Evolutionary conservation across 2,329 filamentous ascomycete species (phyloP).

Genomic region (Penicillium vulpinum): DNA sequence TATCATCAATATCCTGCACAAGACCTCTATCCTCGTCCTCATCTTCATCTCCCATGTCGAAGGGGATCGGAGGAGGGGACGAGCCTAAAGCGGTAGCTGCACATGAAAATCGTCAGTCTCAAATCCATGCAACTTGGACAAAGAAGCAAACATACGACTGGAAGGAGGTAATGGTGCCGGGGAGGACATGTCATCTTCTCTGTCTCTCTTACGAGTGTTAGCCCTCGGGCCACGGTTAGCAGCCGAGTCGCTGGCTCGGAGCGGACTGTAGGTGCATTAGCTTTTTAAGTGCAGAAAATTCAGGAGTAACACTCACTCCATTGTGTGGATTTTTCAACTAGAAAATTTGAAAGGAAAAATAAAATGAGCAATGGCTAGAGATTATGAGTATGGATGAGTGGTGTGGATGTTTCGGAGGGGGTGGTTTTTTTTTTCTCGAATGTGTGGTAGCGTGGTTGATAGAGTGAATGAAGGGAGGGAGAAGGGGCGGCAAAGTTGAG

Average conservation of each 20-base stretch:
- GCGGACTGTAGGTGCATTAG: slow-evolving; percentile 50
- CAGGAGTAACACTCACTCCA: slow-evolving; percentile 28
- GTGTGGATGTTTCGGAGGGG: not conserved
- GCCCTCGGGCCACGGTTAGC: slow-evolving; percentile 71
- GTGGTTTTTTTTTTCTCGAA: not conserved
- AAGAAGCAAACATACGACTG: slow-evolving; percentile 55
- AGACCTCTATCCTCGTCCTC: slow-evolving; percentile 58
- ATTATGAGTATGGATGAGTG: slow-evolving; percentile 3
- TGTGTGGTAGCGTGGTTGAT: slow-evolving; percentile 9
- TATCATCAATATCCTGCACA: slow-evolving; percentile 64
- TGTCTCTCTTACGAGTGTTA: slow-evolving; percentile 61
- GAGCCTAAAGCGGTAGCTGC: slow-evolving; percentile 42
- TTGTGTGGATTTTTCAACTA: slow-evolving; percentile 26
- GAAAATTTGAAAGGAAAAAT: not conserved
- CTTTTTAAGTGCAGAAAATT: slow-evolving; percentile 5
- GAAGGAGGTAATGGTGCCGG: slow-evolving; percentile 60
- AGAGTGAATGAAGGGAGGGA: slow-evolving; percentile 20
- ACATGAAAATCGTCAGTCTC: slow-evolving; percentile 12
- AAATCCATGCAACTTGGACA: slow-evolving; percentile 3
- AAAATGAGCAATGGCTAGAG: not conserved
- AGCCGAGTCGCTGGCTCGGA: slow-evolving; percentile 76
- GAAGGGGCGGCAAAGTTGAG: slow-evolving; percentile 13
- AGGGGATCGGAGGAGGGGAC: slow-evolving; percentile 59
- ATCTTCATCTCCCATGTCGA: slow-evolving; percentile 50
- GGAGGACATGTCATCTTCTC: slow-evolving; percentile 63